phyloP scores from a whole-genome alignment of 331 rosid species.

The Dryas integrifolia region DNA sequence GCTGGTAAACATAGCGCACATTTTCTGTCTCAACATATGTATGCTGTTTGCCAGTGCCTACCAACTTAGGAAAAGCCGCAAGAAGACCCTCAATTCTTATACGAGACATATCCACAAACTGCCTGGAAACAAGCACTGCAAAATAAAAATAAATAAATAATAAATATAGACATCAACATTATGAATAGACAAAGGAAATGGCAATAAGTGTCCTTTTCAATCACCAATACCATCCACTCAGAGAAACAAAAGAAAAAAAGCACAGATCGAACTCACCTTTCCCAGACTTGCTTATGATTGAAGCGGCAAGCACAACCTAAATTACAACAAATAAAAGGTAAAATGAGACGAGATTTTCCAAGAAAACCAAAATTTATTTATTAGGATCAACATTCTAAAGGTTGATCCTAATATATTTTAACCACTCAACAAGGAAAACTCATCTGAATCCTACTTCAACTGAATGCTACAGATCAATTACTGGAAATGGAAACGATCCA shows the following conservation, averaged over 20 bases:
- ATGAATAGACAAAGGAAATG: background rate
- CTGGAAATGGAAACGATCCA: background rate
- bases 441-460: too few species aligned
- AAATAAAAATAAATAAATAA: background rate
- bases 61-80: slow-evolving; percentile 91
- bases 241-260: background rate
- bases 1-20: slow-evolving; percentile 95
- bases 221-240: background rate
- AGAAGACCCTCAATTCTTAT: slow-evolving; percentile 96
- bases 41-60: slow-evolving; percentile 94
- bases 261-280: slow-evolving; percentile 61
- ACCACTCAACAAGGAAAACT: background rate
- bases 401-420: background rate
- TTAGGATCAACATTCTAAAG: slow-evolving; percentile 2
- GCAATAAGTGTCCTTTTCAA: background rate
- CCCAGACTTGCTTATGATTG: slow-evolving; percentile 90
- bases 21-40: slow-evolving; percentile 94
- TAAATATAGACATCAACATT: slow-evolving; percentile 1
- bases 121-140: slow-evolving; percentile 89
- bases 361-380: background rate
- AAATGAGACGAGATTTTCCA: slow-evolving; percentile 10
- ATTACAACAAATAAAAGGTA: slow-evolving; percentile 26
- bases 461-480: background rate
- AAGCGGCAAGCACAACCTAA: slow-evolving; percentile 95
- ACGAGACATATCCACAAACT: slow-evolving; percentile 89